These are phyloP conservation scores for Phialophora chinensis DNA, from an alignment of 2,329 filamentous ascomycete genomes.

Conservation along the genomic window DNA sequence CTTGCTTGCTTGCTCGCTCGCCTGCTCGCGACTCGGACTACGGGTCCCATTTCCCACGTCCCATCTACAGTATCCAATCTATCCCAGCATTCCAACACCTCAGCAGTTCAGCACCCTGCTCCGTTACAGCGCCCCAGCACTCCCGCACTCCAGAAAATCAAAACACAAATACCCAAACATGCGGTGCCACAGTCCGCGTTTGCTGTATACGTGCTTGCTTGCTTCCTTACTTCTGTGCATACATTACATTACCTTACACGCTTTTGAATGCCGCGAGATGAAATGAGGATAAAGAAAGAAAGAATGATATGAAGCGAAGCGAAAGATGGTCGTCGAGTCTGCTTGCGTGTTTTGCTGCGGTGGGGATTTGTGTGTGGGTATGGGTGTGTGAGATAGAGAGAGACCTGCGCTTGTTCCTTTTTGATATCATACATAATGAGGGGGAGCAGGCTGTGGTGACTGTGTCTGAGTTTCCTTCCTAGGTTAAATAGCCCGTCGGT, in stretches of 20 bases:
- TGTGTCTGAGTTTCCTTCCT: not conserved
- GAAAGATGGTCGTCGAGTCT: too few species aligned
- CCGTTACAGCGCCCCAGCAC: too few species aligned
- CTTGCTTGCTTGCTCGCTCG: not conserved
- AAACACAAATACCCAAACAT: not conserved
- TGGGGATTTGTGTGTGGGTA: too few species aligned
- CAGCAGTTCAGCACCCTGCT: not conserved
- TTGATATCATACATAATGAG: too few species aligned
- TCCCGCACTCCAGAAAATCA: not conserved
- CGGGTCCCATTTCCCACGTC: not conserved
- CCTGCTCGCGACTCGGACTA: not conserved
- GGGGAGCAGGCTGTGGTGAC: not conserved
- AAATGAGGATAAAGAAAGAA: too few species aligned
- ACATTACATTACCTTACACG: not conserved
- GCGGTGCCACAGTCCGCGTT: conserved; percentile 4
- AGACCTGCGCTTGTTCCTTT: too few species aligned
- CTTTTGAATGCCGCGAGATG: not conserved
- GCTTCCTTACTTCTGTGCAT: not conserved
- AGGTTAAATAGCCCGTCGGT: not conserved
- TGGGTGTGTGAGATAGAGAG: too few species aligned
- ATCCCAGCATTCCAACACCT: not conserved
- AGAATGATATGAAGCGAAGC: too few species aligned
- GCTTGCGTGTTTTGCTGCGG: too few species aligned
- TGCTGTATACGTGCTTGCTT: not conserved
- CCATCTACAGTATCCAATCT: not conserved